These are phyloP conservation scores for Toxicodendron radicans DNA, from an alignment of 345 rosid genomes.

Conservation along the genomic window DNA sequence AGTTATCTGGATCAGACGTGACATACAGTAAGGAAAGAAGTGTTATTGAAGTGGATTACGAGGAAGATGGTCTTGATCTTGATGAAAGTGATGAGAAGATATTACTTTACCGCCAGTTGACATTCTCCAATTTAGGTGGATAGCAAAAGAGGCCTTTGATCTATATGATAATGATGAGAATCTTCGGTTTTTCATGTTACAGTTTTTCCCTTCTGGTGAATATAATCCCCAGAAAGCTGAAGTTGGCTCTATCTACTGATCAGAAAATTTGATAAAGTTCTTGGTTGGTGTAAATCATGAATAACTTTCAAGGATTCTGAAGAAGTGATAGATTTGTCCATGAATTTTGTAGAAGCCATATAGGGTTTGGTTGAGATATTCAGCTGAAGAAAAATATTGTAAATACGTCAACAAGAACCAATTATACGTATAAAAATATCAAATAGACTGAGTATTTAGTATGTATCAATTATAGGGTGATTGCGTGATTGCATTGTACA, in stretches of 20 bases:
- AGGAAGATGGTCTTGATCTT: slow-evolving; percentile 28
- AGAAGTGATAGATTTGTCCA: neutral
- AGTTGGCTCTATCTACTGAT: neutral
- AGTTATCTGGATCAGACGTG: slow-evolving; percentile 17
- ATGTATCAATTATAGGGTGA: no score
- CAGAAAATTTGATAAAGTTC: neutral
- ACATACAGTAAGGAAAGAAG: slow-evolving; percentile 28
- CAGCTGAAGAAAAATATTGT: neutral
- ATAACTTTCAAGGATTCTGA: neutral
- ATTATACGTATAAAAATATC: neutral
- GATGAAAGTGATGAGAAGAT: slow-evolving; percentile 43
- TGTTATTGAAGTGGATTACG: slow-evolving; percentile 33
- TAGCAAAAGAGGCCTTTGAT: slow-evolving; percentile 4
- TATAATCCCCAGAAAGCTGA: neutral
- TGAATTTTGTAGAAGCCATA: neutral
- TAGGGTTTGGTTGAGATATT: neutral
- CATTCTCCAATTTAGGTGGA: slow-evolving; percentile 38
- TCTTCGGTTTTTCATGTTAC: neutral
- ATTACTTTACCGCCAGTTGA: slow-evolving; percentile 39
- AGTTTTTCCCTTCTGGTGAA: neutral
- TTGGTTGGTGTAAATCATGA: neutral
- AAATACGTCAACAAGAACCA: neutral
- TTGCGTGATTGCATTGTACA: no score
- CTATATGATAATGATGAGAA: neutral
- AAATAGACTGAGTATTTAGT: neutral